Conservation (phyloP, 495 filamentous ascomycete species). For the Cryomyces minteri region DNA sequence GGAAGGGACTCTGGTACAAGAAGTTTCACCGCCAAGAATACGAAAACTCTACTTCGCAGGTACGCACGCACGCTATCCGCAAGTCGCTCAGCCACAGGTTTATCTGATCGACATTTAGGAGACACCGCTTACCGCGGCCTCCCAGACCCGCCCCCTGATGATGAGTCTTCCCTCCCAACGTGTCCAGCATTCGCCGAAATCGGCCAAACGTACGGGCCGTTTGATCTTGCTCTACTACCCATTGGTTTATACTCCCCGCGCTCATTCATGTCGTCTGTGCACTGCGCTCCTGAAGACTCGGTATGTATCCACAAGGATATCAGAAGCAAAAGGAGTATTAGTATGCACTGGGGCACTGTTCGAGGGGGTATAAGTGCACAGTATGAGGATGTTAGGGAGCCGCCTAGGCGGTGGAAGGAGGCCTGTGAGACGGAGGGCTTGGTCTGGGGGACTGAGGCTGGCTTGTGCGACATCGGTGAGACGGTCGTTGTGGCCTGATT, state of each 20-base stretch:
- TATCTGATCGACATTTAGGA: background rate
- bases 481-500: constrained; percentile 13
- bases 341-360: constrained; percentile 27
- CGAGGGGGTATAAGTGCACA: constrained; percentile 20
- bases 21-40: too few species aligned
- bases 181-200: constrained; percentile 24
- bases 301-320: constrained; percentile 22
- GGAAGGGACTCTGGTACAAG: too few species aligned
- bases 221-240: constrained; percentile 25
- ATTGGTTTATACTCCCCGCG: constrained; percentile 23
- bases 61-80: too few species aligned
- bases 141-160: constrained; percentile 7
- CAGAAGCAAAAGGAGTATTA: constrained; percentile 21
- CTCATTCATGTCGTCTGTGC: constrained; percentile 18
- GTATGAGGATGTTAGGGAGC: constrained; percentile 25
- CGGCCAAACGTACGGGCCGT: constrained; percentile 20
- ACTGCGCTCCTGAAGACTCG: constrained; percentile 23
- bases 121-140: constrained; percentile 17
- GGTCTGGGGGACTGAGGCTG: constrained; percentile 18
- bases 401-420: constrained; percentile 20
- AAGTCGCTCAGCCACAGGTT: too few species aligned
- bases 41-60: too few species aligned
- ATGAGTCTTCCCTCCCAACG: constrained; percentile 9
- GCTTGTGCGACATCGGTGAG: constrained; percentile 22
- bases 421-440: constrained; percentile 20